These are phyloP conservation scores for Perilla frutescens DNA, from an alignment of 257 asterid species.

Conservation along the genomic window DNA sequence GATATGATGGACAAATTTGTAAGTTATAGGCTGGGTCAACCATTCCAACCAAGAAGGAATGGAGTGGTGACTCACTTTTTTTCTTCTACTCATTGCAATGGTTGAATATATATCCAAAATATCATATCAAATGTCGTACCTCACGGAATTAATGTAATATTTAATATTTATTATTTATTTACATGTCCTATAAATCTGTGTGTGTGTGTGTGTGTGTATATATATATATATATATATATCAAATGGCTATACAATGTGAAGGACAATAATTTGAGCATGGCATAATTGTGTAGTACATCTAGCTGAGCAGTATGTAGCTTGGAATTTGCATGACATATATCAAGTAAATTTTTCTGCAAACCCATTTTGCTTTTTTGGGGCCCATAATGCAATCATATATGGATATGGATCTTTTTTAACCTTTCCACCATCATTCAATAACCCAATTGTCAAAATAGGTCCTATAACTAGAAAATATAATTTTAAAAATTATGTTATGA, in stretches of 20 bases:
- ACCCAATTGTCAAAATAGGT: constrained; percentile 11
- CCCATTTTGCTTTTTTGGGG: constrained; percentile 13
- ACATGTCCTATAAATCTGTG: too few species aligned
- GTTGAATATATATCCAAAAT: background rate
- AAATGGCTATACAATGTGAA: background rate
- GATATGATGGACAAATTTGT: too few species aligned
- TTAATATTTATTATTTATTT: too few species aligned
- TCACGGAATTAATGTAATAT: too few species aligned
- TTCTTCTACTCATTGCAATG: too few species aligned
- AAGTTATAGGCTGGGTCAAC: too few species aligned
- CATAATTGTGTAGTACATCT: constrained; percentile 5
- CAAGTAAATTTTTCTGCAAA: constrained; percentile 4
- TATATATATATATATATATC: too few species aligned
- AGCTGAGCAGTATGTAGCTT: background rate
- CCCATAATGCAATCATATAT: constrained; percentile 35
- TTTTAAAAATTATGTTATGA: background rate
- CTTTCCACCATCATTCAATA: constrained; percentile 9
- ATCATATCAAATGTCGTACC: background rate
- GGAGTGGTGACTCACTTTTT: too few species aligned
- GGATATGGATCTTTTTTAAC: constrained; percentile 36
- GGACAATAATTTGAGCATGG: constrained; percentile 9
- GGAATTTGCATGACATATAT: constrained; percentile 10
- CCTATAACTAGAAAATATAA: constrained; percentile 8
- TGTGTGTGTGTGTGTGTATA: too few species aligned
- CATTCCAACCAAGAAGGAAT: too few species aligned